A percentile compares a stretch with the other conserved stretches of the same genome.
Conservation (phyloP, 2,329 filamentous ascomycete genomes). For the Peltaster fructicola region DNA sequence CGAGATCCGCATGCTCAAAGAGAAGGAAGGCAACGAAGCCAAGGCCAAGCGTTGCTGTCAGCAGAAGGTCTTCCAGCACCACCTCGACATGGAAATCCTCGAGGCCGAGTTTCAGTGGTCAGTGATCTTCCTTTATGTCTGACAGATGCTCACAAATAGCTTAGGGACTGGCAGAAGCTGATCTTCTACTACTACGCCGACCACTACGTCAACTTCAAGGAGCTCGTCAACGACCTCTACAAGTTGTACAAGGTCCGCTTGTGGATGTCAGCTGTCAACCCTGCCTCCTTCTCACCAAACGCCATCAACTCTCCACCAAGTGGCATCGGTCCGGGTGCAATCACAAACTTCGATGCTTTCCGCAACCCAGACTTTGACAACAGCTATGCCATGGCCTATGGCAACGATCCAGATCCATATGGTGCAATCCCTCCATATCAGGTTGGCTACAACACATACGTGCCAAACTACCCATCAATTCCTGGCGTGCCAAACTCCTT, state of each 20-base stretch:
- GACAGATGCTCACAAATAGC: slow-evolving; percentile 1
- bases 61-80: slow-evolving; percentile 88
- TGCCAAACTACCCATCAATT: slow-evolving; percentile 17
- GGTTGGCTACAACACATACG: slow-evolving; percentile 17
- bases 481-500: slow-evolving; percentile 17
- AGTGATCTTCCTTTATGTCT: slow-evolving; percentile 24
- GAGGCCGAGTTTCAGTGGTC: slow-evolving; percentile 98
- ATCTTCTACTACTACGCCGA: slow-evolving; percentile 99
- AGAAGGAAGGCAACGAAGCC: slow-evolving; percentile 94
- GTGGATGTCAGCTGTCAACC: slow-evolving; percentile 99
- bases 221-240: slow-evolving; percentile 89
- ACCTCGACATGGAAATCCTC: slow-evolving; percentile 93
- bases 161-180: slow-evolving; percentile 93
- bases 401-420: slow-evolving; percentile 16
- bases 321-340: slow-evolving; percentile 20
- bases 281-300: slow-evolving; percentile 55
- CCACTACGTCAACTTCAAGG: slow-evolving; percentile 97
- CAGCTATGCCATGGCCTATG: slow-evolving; percentile 18
- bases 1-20: slow-evolving; percentile 72
- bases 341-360: slow-evolving; percentile 7
- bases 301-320: slow-evolving; percentile 18
- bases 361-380: slow-evolving; percentile 8
- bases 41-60: slow-evolving; percentile 95
- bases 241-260: slow-evolving; percentile 99
- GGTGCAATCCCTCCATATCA: slow-evolving; percentile 18